Conservation (phyloP, 208 protist genomes). For the Acanthamoeba comandoni region DNA sequence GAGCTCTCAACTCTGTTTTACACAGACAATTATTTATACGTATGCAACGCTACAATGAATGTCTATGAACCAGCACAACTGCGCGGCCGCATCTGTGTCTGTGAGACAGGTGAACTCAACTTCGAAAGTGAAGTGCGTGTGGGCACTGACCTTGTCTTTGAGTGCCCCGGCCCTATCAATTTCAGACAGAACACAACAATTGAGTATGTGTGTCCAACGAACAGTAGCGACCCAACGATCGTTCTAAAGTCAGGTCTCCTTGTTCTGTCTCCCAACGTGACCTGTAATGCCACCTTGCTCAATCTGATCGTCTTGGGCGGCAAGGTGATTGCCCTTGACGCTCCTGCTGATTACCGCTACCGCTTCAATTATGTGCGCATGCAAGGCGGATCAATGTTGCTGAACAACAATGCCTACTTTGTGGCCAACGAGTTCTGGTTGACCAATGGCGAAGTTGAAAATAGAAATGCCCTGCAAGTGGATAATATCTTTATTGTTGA, state of each 20-base stretch:
- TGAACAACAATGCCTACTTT: conserved; percentile 55
- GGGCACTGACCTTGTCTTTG: conserved; percentile 29
- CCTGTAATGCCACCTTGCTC: conserved; percentile 32
- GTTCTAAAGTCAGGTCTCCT: conserved; percentile 36
- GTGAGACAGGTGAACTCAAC: conserved; percentile 4
- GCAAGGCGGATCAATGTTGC: not conserved
- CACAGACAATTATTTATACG: conserved; percentile 65
- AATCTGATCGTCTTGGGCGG: conserved; percentile 58
- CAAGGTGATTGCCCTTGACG: conserved; percentile 33
- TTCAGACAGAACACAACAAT: conserved; percentile 13
- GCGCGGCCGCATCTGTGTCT: conserved; percentile 41
- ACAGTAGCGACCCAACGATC: conserved; percentile 66
- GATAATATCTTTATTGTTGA: no score
- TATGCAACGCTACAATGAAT: conserved; percentile 51
- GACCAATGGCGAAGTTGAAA: no score
- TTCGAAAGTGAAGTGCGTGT: conserved; percentile 18
- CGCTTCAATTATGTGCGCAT: conserved; percentile 43
- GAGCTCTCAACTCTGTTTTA: conserved; percentile 13
- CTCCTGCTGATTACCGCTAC: conserved; percentile 47
- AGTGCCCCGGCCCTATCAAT: conserved; percentile 27
- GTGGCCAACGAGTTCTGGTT: no score
- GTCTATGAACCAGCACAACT: conserved; percentile 11
- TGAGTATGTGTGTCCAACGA: conserved; percentile 27
- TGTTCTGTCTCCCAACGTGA: conserved; percentile 58
- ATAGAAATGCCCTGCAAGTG: no score